Evolutionary conservation across 176 grass and related monocot species (phyloP), one percentile per base, ranked within the genome.

Genomic region (maize (Zea mays)): DNA sequence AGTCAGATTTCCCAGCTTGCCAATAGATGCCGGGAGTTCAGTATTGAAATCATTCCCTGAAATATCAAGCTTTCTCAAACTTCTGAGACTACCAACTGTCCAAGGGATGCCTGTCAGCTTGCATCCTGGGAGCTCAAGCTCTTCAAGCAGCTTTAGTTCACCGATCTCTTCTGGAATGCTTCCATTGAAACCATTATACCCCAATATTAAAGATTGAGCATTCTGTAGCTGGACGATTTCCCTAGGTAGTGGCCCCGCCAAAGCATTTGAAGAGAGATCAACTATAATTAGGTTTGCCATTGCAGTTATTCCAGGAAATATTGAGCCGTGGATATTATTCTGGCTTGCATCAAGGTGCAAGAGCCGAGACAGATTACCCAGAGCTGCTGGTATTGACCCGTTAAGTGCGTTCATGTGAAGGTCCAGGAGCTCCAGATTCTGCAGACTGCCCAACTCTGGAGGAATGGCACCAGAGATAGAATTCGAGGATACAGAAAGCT

Each of bases 251-350:
- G 82, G 17, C 11, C 96, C 96, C 74, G 70, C 46, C 61, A 98
- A 92, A 70, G 72, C 84, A 79, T 98, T 98, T 33, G 87, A 90
- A 6, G 92, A 97, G 38, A 97, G 84, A 79, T 97, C 94, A 58
- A 97, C 75, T 17, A 91, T 91, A 70, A 87, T 44, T 43, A 97
- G 65, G 82, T 84, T 86, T 62, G 40, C 63, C 85, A 93, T 72
- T 14, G 79, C 85, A 67, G 82, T 79, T 68, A 97, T 90, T 76
- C 81, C 79, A 8, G 94, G 80, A 83, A 91, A 91, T 75, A 97
- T 85, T 61, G 81, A 86, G 65, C 91, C 94, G 7, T 57, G 86
- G 39, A 97, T 79, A 40, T 69, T 68, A 73, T 93, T 97, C 71
- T 47, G 82, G 79, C 94, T 93, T 21, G 81, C 73, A 68, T 97